Evolutionary conservation across 352 stramenopile genomes (phyloP).

Genomic region (Phytopythium oedochilum): DNA sequence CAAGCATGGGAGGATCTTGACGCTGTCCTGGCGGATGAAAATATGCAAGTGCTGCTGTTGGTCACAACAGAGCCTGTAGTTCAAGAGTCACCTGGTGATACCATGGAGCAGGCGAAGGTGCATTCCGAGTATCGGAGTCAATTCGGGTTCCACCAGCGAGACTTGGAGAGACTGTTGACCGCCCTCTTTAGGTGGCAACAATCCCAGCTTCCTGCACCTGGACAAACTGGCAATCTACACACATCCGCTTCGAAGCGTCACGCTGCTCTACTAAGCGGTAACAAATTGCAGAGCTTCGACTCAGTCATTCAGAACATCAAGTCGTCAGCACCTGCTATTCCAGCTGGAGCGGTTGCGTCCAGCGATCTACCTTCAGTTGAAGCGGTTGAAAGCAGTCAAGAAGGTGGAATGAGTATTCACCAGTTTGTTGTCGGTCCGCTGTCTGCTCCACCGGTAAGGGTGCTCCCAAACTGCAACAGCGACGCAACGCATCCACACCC

Average conservation of each 20-base stretch:
- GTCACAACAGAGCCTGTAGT: conserved; percentile 29
- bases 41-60: conserved; percentile 27
- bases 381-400: neutral
- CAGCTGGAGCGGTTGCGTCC: neutral
- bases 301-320: conserved; percentile 29
- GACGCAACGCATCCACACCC: neutral
- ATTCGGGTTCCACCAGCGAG: conserved; percentile 41
- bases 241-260: conserved; percentile 6
- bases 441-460: neutral
- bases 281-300: conserved; percentile 25
- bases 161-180: conserved; percentile 28
- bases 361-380: neutral
- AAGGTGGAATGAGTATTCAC: conserved; percentile 9
- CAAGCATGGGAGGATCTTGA: conserved; percentile 25
- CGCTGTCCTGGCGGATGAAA: conserved; percentile 29
- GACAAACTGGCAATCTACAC: neutral
- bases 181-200: conserved; percentile 41
- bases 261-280: conserved; percentile 33
- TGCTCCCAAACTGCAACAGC: neutral
- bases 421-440: conserved; percentile 30
- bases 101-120: conserved; percentile 35
- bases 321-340: neutral
- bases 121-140: conserved; percentile 20
- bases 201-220: neutral
- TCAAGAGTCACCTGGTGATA: conserved; percentile 44